A percentile compares a stretch with the other conserved stretches of the same genome.
Evolutionary conservation across 768 basidiomycete species (phyloP).

Genomic region (Zangia roseola): DNA sequence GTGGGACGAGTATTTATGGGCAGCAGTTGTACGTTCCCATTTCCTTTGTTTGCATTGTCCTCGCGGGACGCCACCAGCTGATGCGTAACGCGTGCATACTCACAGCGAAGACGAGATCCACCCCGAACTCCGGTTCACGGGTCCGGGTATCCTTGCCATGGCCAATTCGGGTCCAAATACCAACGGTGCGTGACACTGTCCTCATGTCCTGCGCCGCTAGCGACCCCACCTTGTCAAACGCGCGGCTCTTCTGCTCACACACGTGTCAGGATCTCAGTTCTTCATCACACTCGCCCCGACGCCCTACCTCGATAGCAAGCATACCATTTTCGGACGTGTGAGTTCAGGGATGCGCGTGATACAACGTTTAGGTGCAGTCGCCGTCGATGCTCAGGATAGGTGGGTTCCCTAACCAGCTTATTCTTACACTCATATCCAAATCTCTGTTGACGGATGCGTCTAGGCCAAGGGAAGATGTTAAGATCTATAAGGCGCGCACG

Average conservation of each 20-base stretch:
- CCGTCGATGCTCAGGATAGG: slow-evolving; percentile 87
- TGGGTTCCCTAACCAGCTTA: slow-evolving; percentile 33
- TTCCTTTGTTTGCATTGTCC: too few relatives aligned
- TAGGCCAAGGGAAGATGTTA: slow-evolving; percentile 76
- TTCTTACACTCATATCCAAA: not conserved
- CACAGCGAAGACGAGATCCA: slow-evolving; percentile 86
- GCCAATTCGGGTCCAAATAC: slow-evolving; percentile 97
- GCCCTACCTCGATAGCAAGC: slow-evolving; percentile 80
- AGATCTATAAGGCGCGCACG: slow-evolving; percentile 74
- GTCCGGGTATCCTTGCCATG: slow-evolving; percentile 95
- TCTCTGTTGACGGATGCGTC: not conserved
- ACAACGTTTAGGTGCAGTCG: slow-evolving; percentile 87
- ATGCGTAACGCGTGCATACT: not conserved
- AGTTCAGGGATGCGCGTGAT: slow-evolving; percentile 89
- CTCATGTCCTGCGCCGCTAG: too few relatives aligned
- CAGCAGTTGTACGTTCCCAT: slow-evolving; percentile 69
- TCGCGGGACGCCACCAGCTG: too few relatives aligned
- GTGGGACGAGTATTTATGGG: slow-evolving; percentile 87
- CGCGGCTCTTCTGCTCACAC: slow-evolving; percentile 1
- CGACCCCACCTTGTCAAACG: too few relatives aligned
- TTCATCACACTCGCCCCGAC: slow-evolving; percentile 86
- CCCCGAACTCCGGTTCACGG: slow-evolving; percentile 89
- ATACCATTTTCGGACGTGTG: slow-evolving; percentile 91
- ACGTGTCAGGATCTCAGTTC: slow-evolving; percentile 82
- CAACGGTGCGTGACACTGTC: slow-evolving; percentile 53